Evolutionary conservation across 345 rosid genomes (phyloP).

Genomic region (Cochlearia excelsa): DNA sequence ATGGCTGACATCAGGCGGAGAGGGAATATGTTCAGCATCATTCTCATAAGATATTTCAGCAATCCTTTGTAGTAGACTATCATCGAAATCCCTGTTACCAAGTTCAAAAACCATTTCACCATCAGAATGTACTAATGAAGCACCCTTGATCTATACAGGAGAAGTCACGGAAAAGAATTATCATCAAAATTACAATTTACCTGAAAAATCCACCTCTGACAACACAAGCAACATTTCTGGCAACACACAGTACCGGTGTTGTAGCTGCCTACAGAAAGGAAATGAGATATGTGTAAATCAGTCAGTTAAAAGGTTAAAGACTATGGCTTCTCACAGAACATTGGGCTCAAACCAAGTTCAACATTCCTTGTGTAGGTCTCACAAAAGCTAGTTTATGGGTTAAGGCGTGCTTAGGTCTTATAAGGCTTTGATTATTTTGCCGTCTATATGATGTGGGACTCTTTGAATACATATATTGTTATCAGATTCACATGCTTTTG

Average conservation of each 20-base stretch:
- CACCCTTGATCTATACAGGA: conserved; percentile 17
- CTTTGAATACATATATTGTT: conserved; percentile 5
- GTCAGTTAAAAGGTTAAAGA: conserved; percentile 15
- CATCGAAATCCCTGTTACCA: conserved; percentile 85
- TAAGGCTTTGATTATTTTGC: conserved; percentile 17
- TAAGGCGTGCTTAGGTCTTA: not conserved
- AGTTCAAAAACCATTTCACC: conserved; percentile 26
- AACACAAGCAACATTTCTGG: conserved; percentile 94
- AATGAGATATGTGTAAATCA: conserved; percentile 32
- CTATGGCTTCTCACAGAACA: conserved; percentile 6
- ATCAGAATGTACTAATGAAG: conserved; percentile 23
- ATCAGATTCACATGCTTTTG: conserved; percentile 27
- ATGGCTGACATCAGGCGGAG: conserved; percentile 94
- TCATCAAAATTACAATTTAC: conserved; percentile 43
- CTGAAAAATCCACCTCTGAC: conserved; percentile 97
- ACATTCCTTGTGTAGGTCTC: conserved; percentile 8
- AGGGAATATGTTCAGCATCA: conserved; percentile 64
- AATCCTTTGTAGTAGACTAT: conserved; percentile 74
- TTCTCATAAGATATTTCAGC: conserved; percentile 79
- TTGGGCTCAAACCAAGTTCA: conserved; percentile 20
- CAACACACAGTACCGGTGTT: conserved; percentile 82
- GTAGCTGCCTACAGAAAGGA: conserved; percentile 61
- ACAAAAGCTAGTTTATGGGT: conserved; percentile 23
- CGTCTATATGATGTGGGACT: not conserved
- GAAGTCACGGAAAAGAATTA: conserved; percentile 18